Evolutionary conservation across 345 rosid genomes (phyloP), one percentile per base, ranked within the genome.

Genomic region (Rhizophora mangle): DNA sequence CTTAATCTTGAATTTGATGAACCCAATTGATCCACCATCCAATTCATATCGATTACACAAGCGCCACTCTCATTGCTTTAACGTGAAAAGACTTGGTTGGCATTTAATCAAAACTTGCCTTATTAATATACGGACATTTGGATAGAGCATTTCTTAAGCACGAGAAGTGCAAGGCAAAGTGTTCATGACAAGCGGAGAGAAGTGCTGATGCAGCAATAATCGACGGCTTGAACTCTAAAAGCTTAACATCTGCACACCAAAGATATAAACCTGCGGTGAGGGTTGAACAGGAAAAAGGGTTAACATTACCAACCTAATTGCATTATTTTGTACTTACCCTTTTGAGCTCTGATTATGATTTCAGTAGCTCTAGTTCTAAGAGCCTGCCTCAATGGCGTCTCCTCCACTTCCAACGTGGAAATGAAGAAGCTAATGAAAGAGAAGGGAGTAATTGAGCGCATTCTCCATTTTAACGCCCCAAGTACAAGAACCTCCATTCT

Each of bases 371-470:
- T 82, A 10, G 62, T 79, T 69, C 73, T 87, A 24, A 89, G 82
- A 65, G 87, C 76, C 63, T 73, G 78, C 21, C 63, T 79, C 64
- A 71, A 46, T 22, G 85, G 75, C 8, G 78, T 82, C 53, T 84
- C 88, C 68, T 80, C 68, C 58, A 68, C 79, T 27, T 84, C 57
- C 59, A 84, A 74, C 22, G 75, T 51, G 57, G 89, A 81, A 59
- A 80, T 62, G 76, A 89, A 89, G 80, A 82, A 80, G 11, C 67
- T 39, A 47, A 83, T 34, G 47, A 89, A 89, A 1, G 95, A 80
- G 77, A 87, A 84, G 15, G 95, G 95, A 0, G 95, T 89, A 30
- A 89, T 70, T 10, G 91, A 85, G 67, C 95, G 84, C 91, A 85
- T 86, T 69, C 91, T 68, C 95, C 95, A 89, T 59, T 84, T 74